Evolutionary conservation across 495 filamentous ascomycete genomes (phyloP).

Genomic region (Penicillium chermesinum): DNA sequence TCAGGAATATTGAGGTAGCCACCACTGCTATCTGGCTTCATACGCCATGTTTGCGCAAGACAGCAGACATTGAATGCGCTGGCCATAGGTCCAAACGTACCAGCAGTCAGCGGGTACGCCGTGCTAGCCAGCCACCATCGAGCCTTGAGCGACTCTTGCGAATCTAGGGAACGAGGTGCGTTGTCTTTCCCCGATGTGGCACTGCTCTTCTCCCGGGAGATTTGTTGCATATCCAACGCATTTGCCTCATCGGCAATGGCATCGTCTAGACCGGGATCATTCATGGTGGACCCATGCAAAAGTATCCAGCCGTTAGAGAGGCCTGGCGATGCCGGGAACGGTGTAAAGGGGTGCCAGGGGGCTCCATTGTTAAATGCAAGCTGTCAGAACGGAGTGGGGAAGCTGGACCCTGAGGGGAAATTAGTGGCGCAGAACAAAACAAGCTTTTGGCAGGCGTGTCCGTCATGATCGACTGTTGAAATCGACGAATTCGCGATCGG

Average conservation of each 20-base stretch:
- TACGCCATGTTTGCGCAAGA: constrained; percentile 67
- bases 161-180: not conserved
- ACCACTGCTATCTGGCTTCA: constrained; percentile 48
- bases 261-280: constrained; percentile 53
- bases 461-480: constrained; percentile 16
- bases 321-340: not conserved
- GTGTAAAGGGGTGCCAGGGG: not conserved
- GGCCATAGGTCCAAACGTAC: constrained; percentile 80
- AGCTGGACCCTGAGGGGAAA: not conserved
- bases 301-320: not conserved
- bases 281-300: constrained; percentile 41
- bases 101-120: constrained; percentile 71
- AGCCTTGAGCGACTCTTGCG: constrained; percentile 18
- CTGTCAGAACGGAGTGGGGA: not conserved
- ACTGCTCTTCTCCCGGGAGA: constrained; percentile 28
- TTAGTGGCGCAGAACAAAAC: constrained; percentile 11
- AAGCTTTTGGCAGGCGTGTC: constrained; percentile 17
- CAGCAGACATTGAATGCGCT: constrained; percentile 77
- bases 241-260: constrained; percentile 47
- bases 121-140: constrained; percentile 88
- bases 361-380: not conserved
- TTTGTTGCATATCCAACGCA: constrained; percentile 36
- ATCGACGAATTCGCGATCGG: not conserved
- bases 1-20: constrained; percentile 54
- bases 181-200: constrained; percentile 5